These are phyloP conservation scores for Penicillium odoratum DNA, from an alignment of 495 filamentous ascomycete species.

Conservation along the genomic window DNA sequence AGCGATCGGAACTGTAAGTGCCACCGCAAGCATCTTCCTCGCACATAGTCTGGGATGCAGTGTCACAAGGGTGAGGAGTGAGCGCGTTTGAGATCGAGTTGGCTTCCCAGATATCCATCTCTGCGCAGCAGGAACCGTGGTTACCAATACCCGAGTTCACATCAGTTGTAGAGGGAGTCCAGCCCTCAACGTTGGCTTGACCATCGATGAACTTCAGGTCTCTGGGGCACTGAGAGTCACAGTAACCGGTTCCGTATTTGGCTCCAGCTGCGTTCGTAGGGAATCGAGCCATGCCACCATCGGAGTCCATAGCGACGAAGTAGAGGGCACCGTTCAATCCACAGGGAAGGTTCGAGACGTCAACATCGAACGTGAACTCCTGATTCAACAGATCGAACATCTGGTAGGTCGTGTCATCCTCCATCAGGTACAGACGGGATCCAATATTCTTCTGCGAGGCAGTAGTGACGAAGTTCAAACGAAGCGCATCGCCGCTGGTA, in stretches of 20 bases:
- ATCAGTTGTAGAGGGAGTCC: constrained; percentile 58
- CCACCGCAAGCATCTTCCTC: constrained; percentile 55
- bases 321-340: constrained; percentile 75
- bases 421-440: constrained; percentile 63
- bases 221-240: constrained; percentile 68
- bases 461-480: constrained; percentile 54
- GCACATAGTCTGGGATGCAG: constrained; percentile 57
- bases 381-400: constrained; percentile 57
- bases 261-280: constrained; percentile 66
- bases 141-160: constrained; percentile 58
- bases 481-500: constrained; percentile 53
- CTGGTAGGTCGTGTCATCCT: constrained; percentile 56
- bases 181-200: constrained; percentile 57
- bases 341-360: constrained; percentile 63
- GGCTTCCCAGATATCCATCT: constrained; percentile 75
- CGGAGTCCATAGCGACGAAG: constrained; percentile 63
- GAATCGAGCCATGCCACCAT: constrained; percentile 55
- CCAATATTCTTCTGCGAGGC: constrained; percentile 36
- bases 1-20: constrained; percentile 42
- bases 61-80: constrained; percentile 66
- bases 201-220: constrained; percentile 71
- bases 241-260: constrained; percentile 73
- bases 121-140: constrained; percentile 68
- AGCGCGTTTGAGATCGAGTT: constrained; percentile 59
- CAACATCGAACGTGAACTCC: constrained; percentile 71